Evolutionary conservation across 2,329 filamentous ascomycete species (phyloP), one percentile per base, ranked within the genome.

Genomic region (Lecanicillium sp.): DNA sequence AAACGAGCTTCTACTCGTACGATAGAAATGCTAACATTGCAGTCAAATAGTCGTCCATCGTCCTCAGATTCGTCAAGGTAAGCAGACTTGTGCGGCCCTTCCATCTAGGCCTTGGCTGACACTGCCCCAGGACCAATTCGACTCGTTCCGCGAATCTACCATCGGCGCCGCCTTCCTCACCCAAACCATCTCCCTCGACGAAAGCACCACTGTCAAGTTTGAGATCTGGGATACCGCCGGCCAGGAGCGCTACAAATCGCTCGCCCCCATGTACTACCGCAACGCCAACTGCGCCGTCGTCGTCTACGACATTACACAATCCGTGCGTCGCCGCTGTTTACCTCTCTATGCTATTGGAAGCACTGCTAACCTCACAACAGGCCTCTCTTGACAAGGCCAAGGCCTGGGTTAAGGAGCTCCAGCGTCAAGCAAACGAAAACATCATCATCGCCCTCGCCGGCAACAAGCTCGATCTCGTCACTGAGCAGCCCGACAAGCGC

Each of bases 171-270:
- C 94, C 58, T 98, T 98, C 78, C 81, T 98, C 58, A 98, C 93
- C 62, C 93, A 98, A 72, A 98, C 93, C 58, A 96, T 98, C 67
- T 91, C 91, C 50, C 86, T 98, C 69, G 91, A 97, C 67, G 93
- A 97, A 66, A 93, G 83, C 70, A 97, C 93, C 51, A 98, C 93
- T 49, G 91, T 98, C 71, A 98, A 98, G 77, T 98, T 98, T 64
- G 93, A 98, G 72, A 98, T 98, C 66, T 98, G 93, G 90, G 90
- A 96, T 71, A 98, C 93, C 9, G 93, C 93, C 54, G 93, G 93
- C 55, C 93, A 98, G 73, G 93, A 98, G 72, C 83, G 94, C 64
- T 98, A 97, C 80, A 97, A 97, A 78, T 97, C 93, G 11, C 78
- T 98, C 57, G 93, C 93, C 27, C 93, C 93, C 60, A 98, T 98